Percentiles rank a stretch among this genome's conserved stretches.
Evolutionary conservation across 352 stramenopile species (phyloP).

Genomic region (Saprolegnia parasitica): DNA sequence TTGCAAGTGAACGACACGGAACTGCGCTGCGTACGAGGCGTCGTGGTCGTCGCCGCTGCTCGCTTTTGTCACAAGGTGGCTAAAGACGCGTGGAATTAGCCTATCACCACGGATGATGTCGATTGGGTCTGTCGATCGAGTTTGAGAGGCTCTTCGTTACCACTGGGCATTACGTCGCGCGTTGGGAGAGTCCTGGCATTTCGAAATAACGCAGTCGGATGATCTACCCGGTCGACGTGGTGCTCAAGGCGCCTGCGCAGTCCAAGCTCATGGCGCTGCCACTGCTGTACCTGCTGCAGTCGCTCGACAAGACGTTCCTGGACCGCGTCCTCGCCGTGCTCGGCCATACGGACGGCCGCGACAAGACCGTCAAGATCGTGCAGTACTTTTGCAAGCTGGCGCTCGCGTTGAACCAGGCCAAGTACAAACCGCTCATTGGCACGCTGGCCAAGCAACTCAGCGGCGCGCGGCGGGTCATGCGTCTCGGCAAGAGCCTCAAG

Average conservation of each 20-base stretch:
- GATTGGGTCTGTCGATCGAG: background rate
- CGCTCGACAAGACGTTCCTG: slow-evolving; percentile 2
- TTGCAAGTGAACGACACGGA: no score
- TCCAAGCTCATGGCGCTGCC: slow-evolving; percentile 1
- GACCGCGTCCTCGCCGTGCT: slow-evolving; percentile 22
- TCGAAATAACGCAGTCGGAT: background rate
- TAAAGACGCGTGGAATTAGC: slow-evolving; percentile 1
- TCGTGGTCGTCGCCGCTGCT: no score
- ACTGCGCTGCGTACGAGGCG: no score
- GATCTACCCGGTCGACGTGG: slow-evolving; percentile 15
- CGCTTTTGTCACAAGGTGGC: no score
- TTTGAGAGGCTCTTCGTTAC: background rate
- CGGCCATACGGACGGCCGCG: slow-evolving; percentile 23
- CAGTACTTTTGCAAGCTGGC: slow-evolving; percentile 29
- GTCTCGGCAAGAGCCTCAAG: slow-evolving; percentile 21
- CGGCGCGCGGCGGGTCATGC: slow-evolving; percentile 20
- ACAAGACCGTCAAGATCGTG: slow-evolving; percentile 24
- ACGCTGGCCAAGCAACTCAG: slow-evolving; percentile 22
- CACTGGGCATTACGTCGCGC: background rate
- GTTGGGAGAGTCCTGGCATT: background rate
- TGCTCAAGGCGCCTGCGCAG: background rate
- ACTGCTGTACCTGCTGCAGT: slow-evolving; percentile 1
- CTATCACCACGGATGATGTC: background rate
- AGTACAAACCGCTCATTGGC: slow-evolving; percentile 26
- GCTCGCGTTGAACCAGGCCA: slow-evolving; percentile 24